Base-by-base conservation (phyloP, 148 eudicot genomes). In the Rhododendron mucronatum region DNA sequence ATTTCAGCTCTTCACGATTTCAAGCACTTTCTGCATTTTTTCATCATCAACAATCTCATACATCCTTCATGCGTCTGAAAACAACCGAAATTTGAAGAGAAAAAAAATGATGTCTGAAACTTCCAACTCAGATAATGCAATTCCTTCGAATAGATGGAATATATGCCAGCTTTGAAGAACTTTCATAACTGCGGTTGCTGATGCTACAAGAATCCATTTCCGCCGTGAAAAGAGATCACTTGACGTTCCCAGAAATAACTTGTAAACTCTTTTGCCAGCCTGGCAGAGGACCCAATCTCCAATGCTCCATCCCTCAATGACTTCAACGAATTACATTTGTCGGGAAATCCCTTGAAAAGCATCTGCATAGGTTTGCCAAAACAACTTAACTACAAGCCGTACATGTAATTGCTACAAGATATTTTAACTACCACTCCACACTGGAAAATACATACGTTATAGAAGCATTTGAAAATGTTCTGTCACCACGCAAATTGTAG, bases 331-430 rank as follows among this genome's bases (percentile, higher is more conserved):
- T 91, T 67, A 84, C 93, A 91, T 86, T 87, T 90, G 74, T 92
- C 87, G 3, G 96, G 98, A 85, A 93, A 97, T 44, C 93, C 96
- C 88, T 93, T 95, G 79, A 97, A 95, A 81, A 97, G 94, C 95
- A 94, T 93, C 95, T 95, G 90, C 78, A 82, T 53, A 69, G 65
- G 81, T 57, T 87, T 61, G 0, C 63, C 80, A 16, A 57, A 84
- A 23, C 71, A 82, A 14, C 1, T 53, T 26, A 30, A 78, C 55
- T 86, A 39, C 69, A 44, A 48, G 30, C 23, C 37, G 45, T 15
- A 67, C 4, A 83, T 28, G 37, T 33, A n/a, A 48, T n/a, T 9
- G 4, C 3, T 16, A 30, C 13, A 80, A 80, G 28, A 80, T n/a
- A 55, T 4, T 80, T 80, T 30, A 63, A 63, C 23, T 41, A 41